These are phyloP conservation scores for Fusarium goolgardi DNA, from an alignment of 2,329 filamentous ascomycete species.

Conservation along the genomic window DNA sequence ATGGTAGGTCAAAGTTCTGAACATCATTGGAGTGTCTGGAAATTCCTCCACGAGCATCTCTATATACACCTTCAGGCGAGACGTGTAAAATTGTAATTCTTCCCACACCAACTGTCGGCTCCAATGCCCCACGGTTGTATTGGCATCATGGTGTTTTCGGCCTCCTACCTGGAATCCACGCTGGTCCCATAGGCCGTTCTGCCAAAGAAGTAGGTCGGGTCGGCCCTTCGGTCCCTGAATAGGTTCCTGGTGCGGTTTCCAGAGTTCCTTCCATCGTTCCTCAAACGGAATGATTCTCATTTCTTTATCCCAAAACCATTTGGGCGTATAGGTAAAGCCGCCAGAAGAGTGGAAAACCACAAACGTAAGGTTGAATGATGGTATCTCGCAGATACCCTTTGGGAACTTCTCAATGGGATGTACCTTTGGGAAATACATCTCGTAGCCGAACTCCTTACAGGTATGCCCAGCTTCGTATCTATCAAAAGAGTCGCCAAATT, in stretches of 20 bases:
- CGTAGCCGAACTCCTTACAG: conserved; percentile 7
- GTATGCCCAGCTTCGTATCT: conserved; percentile 1
- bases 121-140: background rate
- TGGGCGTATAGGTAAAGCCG: background rate
- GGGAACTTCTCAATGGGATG: background rate
- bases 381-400: conserved; percentile 5
- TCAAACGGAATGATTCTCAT: conserved; percentile 10
- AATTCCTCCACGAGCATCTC: background rate
- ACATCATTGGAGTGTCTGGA: conserved; percentile 7
- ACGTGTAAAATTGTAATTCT: conserved; percentile 1
- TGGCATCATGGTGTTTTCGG: background rate
- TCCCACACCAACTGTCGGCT: conserved; percentile 11
- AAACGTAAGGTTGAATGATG: background rate
- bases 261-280: conserved; percentile 6
- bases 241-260: background rate
- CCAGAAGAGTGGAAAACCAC: conserved; percentile 3
- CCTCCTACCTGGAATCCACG: conserved; percentile 5
- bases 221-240: background rate
- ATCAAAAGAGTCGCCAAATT: conserved; percentile 15
- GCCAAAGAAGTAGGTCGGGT: background rate
- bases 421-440: conserved; percentile 1
- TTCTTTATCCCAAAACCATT: conserved; percentile 11
- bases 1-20: background rate
- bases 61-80: background rate
- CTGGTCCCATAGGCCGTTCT: conserved; percentile 14